These are phyloP conservation scores for Coccomyxa subellipsoidea DNA, from an alignment of 163 green algal species.

Conservation along the genomic window DNA sequence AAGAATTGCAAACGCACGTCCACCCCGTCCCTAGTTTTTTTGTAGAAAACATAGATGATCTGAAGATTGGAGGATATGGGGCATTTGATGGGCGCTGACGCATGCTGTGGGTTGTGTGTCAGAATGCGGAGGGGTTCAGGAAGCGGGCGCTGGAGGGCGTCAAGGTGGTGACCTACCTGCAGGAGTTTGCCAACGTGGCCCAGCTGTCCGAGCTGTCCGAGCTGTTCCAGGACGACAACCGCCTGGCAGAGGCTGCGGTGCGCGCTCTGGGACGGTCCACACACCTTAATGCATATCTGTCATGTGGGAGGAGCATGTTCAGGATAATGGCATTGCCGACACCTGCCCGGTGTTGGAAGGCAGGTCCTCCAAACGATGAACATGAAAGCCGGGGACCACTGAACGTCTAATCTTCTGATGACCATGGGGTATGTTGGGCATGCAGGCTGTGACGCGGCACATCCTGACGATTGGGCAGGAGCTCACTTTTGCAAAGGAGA, in stretches of 20 bases:
- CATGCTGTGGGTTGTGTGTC: too few relatives aligned
- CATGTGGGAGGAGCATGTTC: not conserved
- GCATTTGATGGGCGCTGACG: not conserved
- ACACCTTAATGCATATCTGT: not conserved
- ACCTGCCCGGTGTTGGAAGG: not conserved
- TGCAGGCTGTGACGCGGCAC: slow-evolving; percentile 40
- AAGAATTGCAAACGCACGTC: too few relatives aligned
- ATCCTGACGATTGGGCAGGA: slow-evolving; percentile 38
- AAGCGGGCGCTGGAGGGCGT: slow-evolving; percentile 47
- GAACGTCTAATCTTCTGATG: too few relatives aligned
- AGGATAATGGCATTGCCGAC: not conserved
- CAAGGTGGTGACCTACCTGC: slow-evolving; percentile 54
- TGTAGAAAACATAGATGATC: too few relatives aligned
- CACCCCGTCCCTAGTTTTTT: too few relatives aligned
- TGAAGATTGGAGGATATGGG: not conserved
- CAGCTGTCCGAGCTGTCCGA: slow-evolving; percentile 44
- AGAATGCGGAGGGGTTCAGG: slow-evolving; percentile 50
- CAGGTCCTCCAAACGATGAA: not conserved
- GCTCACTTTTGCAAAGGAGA: slow-evolving; percentile 39
- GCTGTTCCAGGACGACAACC: slow-evolving; percentile 58
- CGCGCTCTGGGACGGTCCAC: not conserved
- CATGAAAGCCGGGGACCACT: not conserved
- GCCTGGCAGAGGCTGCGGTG: slow-evolving; percentile 57
- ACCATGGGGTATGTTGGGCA: not conserved
- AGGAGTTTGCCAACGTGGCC: slow-evolving; percentile 47